Percentiles rank a stretch among this genome's conserved stretches.
Evolutionary conservation across 106 monocot genomes (phyloP).

Genomic region (Allium sativum): DNA sequence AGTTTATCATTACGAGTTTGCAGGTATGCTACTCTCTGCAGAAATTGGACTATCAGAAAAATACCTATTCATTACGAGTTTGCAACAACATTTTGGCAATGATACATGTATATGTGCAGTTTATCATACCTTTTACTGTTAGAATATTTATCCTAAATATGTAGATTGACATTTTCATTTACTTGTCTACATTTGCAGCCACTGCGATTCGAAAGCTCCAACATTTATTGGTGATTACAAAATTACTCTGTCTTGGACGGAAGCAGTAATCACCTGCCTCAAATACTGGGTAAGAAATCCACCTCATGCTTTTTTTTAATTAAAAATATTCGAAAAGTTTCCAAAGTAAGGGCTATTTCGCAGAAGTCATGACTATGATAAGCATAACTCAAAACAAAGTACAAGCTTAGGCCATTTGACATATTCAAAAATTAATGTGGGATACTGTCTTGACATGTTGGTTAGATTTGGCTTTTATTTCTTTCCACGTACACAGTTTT

Average conservation of each 20-base stretch:
- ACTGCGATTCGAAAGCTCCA: constrained; percentile 77
- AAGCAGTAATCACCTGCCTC: constrained; percentile 36
- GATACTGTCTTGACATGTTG: too few species aligned
- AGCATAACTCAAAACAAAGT: too few species aligned
- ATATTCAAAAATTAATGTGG: too few species aligned
- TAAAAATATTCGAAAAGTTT: too few species aligned
- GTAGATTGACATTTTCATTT: too few species aligned
- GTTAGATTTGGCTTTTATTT: too few species aligned
- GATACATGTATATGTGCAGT: constrained; percentile 49
- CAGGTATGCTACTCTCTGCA: constrained; percentile 26
- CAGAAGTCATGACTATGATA: too few species aligned
- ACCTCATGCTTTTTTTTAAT: background rate
- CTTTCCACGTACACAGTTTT: too few species aligned
- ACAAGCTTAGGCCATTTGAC: too few species aligned
- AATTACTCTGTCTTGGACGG: constrained; percentile 81
- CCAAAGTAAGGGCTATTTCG: too few species aligned
- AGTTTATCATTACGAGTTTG: too few species aligned
- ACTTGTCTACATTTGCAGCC: constrained; percentile 31
- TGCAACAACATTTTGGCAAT: constrained; percentile 93
- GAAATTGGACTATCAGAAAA: constrained; percentile 78
- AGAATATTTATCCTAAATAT: too few species aligned
- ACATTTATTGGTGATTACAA: constrained; percentile 78
- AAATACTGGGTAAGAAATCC: constrained; percentile 20
- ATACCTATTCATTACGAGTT: constrained; percentile 38
- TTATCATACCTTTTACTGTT: background rate